phyloP scores from a whole-genome alignment of 805 yeast genomes.

The Myxozyma neotropica region DNA sequence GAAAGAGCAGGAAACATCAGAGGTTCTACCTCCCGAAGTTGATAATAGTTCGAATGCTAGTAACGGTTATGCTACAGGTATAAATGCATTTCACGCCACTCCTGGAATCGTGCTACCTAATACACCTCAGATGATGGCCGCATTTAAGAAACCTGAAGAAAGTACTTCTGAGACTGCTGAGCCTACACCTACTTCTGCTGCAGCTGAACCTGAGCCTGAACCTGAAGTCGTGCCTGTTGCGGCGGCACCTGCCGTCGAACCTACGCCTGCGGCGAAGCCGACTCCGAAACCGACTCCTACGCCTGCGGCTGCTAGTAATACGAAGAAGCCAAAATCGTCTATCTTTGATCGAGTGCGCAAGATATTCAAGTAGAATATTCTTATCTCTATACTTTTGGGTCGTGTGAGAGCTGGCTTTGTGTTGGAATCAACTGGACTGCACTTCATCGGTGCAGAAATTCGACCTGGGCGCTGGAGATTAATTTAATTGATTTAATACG shows the following conservation, averaged over 20 bases:
- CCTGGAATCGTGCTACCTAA: slow-evolving; percentile 15
- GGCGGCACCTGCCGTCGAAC: background rate
- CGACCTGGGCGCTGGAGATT: no score
- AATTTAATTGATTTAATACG: no score
- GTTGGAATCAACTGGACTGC: no score
- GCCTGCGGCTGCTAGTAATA: no score
- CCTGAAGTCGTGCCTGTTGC: background rate
- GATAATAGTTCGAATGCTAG: background rate
- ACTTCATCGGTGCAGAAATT: no score
- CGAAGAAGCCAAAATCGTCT: slow-evolving; percentile 6
- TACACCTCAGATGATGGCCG: slow-evolving; percentile 9
- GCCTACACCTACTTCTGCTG: slow-evolving; percentile 1
- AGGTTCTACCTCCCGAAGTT: background rate
- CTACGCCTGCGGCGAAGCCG: background rate
- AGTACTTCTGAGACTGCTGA: slow-evolving; percentile 12
- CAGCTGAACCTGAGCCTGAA: slow-evolving; percentile 13
- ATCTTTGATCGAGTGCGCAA: slow-evolving; percentile 23
- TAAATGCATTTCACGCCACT: slow-evolving; percentile 11
- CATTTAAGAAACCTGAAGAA: slow-evolving; percentile 1
- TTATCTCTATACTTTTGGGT: no score
- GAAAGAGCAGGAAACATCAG: background rate
- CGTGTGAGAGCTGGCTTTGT: no score
- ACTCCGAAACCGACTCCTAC: background rate
- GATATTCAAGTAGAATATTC: slow-evolving; percentile 14
- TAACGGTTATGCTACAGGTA: background rate